These are phyloP conservation scores for Cladophialophora immunda DNA, from an alignment of 2,329 filamentous ascomycete species.

Conservation along the genomic window DNA sequence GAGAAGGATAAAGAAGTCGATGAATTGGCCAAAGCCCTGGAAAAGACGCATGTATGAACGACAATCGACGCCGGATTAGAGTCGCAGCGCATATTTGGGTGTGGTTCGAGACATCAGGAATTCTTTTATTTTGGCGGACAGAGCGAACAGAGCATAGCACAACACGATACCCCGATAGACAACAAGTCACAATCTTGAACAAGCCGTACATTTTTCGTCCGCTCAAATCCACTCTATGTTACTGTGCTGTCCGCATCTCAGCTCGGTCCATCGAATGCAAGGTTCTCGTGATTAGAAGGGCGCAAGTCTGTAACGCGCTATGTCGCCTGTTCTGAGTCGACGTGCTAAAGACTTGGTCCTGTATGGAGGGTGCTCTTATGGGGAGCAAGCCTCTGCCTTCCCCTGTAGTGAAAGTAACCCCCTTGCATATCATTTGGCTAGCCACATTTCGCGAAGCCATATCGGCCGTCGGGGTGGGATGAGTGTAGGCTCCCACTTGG, in stretches of 20 bases:
- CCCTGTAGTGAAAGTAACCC: neutral
- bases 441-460: neutral
- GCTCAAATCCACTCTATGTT: neutral
- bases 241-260: neutral
- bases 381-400: neutral
- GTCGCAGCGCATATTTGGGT: slow-evolving; percentile 8
- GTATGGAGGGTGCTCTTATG: neutral
- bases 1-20: slow-evolving; percentile 84
- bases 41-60: slow-evolving; percentile 65
- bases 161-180: slow-evolving; percentile 20
- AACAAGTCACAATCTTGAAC: slow-evolving; percentile 3
- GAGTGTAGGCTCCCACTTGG: neutral
- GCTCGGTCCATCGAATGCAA: neutral
- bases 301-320: neutral
- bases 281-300: neutral
- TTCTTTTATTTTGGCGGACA: slow-evolving; percentile 2
- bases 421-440: neutral
- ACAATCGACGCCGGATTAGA: neutral
- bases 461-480: neutral
- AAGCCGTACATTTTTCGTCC: neutral
- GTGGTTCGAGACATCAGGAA: neutral
- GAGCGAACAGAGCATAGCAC: slow-evolving; percentile 16
- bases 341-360: neutral
- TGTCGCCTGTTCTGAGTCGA: neutral
- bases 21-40: slow-evolving; percentile 76